Base-by-base conservation (phyloP, 2,329 filamentous ascomycete species). In the Eutypa lata region DNA sequence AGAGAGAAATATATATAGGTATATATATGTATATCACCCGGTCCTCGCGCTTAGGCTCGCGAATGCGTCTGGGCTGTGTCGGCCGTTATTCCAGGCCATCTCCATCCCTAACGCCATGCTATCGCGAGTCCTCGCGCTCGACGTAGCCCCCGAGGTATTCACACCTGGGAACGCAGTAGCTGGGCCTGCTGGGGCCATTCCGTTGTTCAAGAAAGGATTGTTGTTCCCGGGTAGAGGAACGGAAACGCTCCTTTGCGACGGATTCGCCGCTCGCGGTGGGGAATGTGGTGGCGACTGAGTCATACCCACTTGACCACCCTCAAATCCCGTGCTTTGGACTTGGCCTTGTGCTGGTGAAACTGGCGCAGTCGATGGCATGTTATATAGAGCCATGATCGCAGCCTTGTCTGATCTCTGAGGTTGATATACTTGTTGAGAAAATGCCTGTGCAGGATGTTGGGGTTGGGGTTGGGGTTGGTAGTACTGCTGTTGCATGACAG, bases 51-150 rank as follows among this genome's bases (percentile, higher is more conserved):
- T 90, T 57, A 92, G 73, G 48, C 86, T 89, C 2, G 88, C 84
- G 76, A 91, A 92, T 14, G 89, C 89, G 69, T 92, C 89, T 3
- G 89, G 89, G 61, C 88, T 91, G 65, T 91, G 88, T 42, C 89
- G 76, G 10, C 89, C 89, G 61, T 86, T 87, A 62, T 77, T 77
- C 82, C 82, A 85, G 45, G 81, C 78, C 75, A 85, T 80, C 52
- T 83, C 82, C 68, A 83, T 76, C 40, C 88, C 81, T 59, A 84
- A 78, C 51, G 77, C 82, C 67, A 90, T 82, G 68, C 88, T 91
- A 65, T 91, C 89, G 47, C 88, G 80, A 62, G 87, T 91, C 68
- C 72, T 82, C 71, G 64, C 81, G 60, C 57, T 22, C 58, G 61
- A 58, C 4, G 60, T 49, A 31, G 63, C 65, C 43, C 51, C 35